These are phyloP conservation scores for Arthrobotrys sinensis DNA, from an alignment of 2,329 filamentous ascomycete genomes.

Conservation along the genomic window DNA sequence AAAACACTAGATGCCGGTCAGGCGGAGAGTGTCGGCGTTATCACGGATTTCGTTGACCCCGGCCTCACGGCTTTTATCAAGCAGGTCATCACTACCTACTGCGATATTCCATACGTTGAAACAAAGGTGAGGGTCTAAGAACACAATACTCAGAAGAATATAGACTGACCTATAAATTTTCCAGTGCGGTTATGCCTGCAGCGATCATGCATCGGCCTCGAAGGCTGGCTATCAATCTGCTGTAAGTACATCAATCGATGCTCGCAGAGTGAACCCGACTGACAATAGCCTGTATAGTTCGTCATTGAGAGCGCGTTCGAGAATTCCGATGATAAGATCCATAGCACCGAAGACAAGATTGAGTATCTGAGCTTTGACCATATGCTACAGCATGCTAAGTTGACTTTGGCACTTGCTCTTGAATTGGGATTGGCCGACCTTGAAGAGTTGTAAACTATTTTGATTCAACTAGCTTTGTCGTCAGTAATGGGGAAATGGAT, in stretches of 20 bases:
- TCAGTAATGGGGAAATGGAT: neutral
- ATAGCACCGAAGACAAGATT: slow-evolving; percentile 79
- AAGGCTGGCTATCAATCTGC: slow-evolving; percentile 78
- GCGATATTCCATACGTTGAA: slow-evolving; percentile 86
- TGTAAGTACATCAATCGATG: slow-evolving; percentile 21
- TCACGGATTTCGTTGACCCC: slow-evolving; percentile 89
- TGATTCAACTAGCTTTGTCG: too few relatives aligned
- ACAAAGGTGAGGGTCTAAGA: slow-evolving; percentile 69
- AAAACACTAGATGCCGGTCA: slow-evolving; percentile 85
- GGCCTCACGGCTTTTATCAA: slow-evolving; percentile 91
- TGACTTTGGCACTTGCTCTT: slow-evolving; percentile 86
- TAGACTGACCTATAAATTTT: neutral
- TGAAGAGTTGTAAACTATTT: slow-evolving; percentile 65
- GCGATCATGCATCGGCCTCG: slow-evolving; percentile 78
- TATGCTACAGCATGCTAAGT: slow-evolving; percentile 89
- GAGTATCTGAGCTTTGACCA: slow-evolving; percentile 85
- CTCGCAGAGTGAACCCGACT: neutral
- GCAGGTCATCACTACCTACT: slow-evolving; percentile 86
- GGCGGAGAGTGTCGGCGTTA: slow-evolving; percentile 89
- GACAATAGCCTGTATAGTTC: slow-evolving; percentile 74
- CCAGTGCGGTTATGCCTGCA: slow-evolving; percentile 77
- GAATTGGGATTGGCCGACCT: slow-evolving; percentile 86
- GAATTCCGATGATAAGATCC: slow-evolving; percentile 77
- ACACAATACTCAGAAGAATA: neutral
- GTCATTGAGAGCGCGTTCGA: slow-evolving; percentile 82